Evolutionary conservation across 2,329 filamentous ascomycete species (phyloP), one percentile per base, ranked within the genome.

Genomic region (Talaromyces atroroseus): DNA sequence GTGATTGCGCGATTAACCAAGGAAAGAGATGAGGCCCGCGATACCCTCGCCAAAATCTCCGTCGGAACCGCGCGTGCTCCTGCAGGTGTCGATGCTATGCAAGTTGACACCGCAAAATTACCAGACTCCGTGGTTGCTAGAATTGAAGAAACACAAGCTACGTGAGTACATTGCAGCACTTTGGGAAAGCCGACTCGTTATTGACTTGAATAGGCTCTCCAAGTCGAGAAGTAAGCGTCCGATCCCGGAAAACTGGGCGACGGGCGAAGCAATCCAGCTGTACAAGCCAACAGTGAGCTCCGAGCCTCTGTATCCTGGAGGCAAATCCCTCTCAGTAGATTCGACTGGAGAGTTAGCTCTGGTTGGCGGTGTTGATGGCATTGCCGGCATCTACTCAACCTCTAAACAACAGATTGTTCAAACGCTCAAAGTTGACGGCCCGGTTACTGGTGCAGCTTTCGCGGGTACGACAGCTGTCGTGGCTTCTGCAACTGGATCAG

Each of bases 1-100:
- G 94, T 99, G 49, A 96, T 99, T 74, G 91, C 91, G 62, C 84
- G 92, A 49, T 71, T 99, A 70, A 88, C 89, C n/a, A 87, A 84
- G 70, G 94, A 99, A 78, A 80, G 94, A 61, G 92, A 99, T 66
- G 92, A 97, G 72, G 92, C 94, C 47, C 82, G 92, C 62, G 88
- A 94, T 73, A 90, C 94, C 14, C 77, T 99, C 52, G 90, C 90
- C 36, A 90, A 89, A 69, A 82, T 97, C 14, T 89, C 89, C 1
- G 85, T 96, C 46, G 84, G 85, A 24, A 79, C 80, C 26, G 76
- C 76, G 47, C 75, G 56, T 72, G 71, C 60, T 72, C 74, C 56
- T 74, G 64, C 63, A 11, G 81, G 83, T 64, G 89, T 86, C 26
- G 94, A 97, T 71, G 87, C 87, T 18, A 99, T 99, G 94, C 89